Evolutionary conservation across 2,329 filamentous ascomycete species (phyloP), one percentile per base, ranked within the genome.

Genomic region (Colletotrichum nymphaeae): DNA sequence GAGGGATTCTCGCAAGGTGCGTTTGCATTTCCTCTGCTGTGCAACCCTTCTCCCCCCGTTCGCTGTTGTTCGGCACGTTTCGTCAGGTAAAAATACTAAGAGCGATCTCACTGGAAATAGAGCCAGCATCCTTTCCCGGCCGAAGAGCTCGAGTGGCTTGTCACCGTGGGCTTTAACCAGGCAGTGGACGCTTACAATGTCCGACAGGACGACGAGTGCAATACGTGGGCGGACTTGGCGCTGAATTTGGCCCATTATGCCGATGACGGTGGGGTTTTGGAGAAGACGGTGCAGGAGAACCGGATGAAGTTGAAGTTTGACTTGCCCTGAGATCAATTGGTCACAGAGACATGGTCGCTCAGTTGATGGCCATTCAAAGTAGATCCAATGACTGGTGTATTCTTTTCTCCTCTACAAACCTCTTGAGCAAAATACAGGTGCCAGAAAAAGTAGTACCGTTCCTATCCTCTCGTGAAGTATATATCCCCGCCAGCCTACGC

Each of bases 131-230:
- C 83, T 1, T 94, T 94, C 78, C 93, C 94, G 0, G 77, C 83
- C 0, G 87, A 89, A 4, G 94, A 97, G 78, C 82, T 95, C 1
- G 92, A 95, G 77, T 97, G 93, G 92, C 88, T 97, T n/a, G 90
- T 91, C 0, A 89, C 90, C 1, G 90, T 87, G 6, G 84, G 89
- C 0, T 95, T 93, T 80, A 95, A 95, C 76, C 91, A 91, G 73
- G 91, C 89, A 0, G 85, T 95, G 5, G 93, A 95, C 77, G 86
- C 89, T n/a, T 91, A 90, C 76, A 86, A 87, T 14, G 84, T 83
- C 1, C 85, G 87, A 1, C 86, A 93, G 28, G 87, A 90, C 69
- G 85, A 84, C 5, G 81, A 83, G 1, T 91, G 90, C 60, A 88
- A 86, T 74, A 79, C 81, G 46, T 95, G 93, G 93, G 89, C 90